Percentiles rank a stretch among this genome's conserved stretches.
Evolutionary conservation across 2,329 filamentous ascomycete genomes (phyloP).

Genomic region (Simplicillium aogashimaense): DNA sequence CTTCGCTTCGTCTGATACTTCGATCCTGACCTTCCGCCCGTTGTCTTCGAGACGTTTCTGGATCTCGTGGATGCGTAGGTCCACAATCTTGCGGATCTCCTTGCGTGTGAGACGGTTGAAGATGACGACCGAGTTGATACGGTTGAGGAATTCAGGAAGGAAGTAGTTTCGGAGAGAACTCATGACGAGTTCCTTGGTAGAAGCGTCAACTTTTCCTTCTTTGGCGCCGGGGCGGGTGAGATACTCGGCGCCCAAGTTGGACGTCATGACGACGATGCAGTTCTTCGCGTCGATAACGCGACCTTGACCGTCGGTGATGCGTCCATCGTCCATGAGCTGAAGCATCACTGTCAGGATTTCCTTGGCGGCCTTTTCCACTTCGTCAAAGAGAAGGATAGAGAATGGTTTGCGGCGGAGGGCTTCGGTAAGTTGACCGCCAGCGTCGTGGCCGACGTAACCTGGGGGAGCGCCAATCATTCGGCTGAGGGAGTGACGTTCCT

Average conservation of each 20-base stretch:
- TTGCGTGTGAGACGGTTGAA: constrained; percentile 89
- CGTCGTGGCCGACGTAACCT: constrained; percentile 93
- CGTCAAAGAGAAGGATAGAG: constrained; percentile 95
- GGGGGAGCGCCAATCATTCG: constrained; percentile 97
- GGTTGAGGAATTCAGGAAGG: constrained; percentile 96
- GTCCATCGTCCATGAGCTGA: constrained; percentile 99
- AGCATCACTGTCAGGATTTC: constrained; percentile 92
- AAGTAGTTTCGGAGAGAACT: constrained; percentile 88
- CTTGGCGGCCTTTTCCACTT: constrained; percentile 97
- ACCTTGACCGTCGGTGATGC: constrained; percentile 96
- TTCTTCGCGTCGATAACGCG: constrained; percentile 91
- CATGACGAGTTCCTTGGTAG: constrained; percentile 85
- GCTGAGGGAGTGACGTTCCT: constrained; percentile 89
- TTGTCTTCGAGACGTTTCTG: constrained; percentile 85
- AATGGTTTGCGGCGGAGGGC: constrained; percentile 89
- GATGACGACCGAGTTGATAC: constrained; percentile 91
- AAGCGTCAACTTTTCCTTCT: constrained; percentile 77
- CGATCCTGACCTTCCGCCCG: constrained; percentile 73
- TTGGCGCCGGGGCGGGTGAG: constrained; percentile 69
- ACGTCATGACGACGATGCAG: constrained; percentile 99
- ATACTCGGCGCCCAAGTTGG: constrained; percentile 90
- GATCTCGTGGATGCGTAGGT: constrained; percentile 77
- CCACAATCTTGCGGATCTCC: constrained; percentile 94
- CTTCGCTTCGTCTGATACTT: constrained; percentile 76
- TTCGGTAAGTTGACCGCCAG: constrained; percentile 92